A percentile compares a stretch with the other conserved stretches of the same genome.
phyloP scores from a whole-genome alignment of 2,329 filamentous ascomycete genomes.

The Verticillium nubilum region DNA sequence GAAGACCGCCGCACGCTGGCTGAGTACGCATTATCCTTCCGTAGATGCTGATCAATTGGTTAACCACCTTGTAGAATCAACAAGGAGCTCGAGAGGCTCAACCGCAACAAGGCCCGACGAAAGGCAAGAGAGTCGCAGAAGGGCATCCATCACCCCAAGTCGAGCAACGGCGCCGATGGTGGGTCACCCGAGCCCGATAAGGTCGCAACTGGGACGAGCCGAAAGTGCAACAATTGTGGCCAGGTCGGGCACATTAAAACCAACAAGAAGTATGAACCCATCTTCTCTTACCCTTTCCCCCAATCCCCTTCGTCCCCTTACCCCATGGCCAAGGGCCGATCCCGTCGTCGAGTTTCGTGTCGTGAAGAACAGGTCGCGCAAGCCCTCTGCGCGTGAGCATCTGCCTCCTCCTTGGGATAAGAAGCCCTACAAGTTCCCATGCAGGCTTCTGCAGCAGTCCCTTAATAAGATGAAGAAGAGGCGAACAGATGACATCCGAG shows the following conservation, averaged over 20 bases:
- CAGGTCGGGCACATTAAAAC: slow-evolving; percentile 98
- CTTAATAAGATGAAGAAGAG: slow-evolving; percentile 5
- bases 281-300: slow-evolving; percentile 15
- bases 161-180: slow-evolving; percentile 26
- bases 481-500: background rate
- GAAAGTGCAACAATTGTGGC: slow-evolving; percentile 97
- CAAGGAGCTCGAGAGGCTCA: slow-evolving; percentile 74
- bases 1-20: slow-evolving; percentile 12
- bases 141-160: slow-evolving; percentile 41
- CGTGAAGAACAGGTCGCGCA: background rate
- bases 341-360: background rate
- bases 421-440: background rate
- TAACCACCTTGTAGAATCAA: slow-evolving; percentile 46
- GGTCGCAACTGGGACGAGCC: slow-evolving; percentile 61
- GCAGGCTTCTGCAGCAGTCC: background rate
- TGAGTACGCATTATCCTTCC: slow-evolving; percentile 9
- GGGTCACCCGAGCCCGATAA: slow-evolving; percentile 50
- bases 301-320: slow-evolving; percentile 12
- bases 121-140: slow-evolving; percentile 90
- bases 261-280: slow-evolving; percentile 79
- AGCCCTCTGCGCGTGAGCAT: slow-evolving; percentile 3
- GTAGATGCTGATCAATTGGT: slow-evolving; percentile 10
- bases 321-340: slow-evolving; percentile 13
- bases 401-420: background rate
- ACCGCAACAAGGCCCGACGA: slow-evolving; percentile 86